These are phyloP conservation scores for Mycena vitilis DNA, from an alignment of 768 basidiomycete species.

Conservation along the genomic window DNA sequence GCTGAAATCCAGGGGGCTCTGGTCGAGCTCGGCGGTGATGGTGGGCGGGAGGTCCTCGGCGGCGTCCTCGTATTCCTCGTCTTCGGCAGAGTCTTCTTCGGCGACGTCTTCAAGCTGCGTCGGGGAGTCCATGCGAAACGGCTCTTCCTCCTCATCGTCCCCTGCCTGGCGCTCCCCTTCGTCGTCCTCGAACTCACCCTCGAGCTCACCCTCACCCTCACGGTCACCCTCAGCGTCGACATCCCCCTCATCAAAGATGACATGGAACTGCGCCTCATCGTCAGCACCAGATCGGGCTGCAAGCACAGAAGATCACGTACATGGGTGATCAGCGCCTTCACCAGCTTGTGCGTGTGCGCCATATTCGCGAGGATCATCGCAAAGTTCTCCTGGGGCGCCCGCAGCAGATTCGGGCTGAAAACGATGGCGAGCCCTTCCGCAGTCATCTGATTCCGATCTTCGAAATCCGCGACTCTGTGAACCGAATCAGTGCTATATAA, in stretches of 20 bases:
- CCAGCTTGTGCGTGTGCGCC: conserved; percentile 80
- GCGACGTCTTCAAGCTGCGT: conserved; percentile 33
- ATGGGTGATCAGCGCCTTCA: conserved; percentile 80
- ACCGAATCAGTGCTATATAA: neutral
- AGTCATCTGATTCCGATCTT: conserved; percentile 92
- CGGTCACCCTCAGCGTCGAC: conserved; percentile 75
- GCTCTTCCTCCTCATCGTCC: conserved; percentile 50
- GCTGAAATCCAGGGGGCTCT: conserved; percentile 33
- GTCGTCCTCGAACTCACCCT: conserved; percentile 47
- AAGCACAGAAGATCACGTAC: conserved; percentile 55
- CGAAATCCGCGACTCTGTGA: conserved; percentile 84
- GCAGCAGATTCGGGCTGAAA: conserved; percentile 84
- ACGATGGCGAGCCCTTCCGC: conserved; percentile 87
- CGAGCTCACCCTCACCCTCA: conserved; percentile 70
- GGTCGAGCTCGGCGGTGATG: conserved; percentile 28
- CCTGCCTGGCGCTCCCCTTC: conserved; percentile 45
- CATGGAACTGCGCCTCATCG: conserved; percentile 57
- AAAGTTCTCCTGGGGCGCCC: conserved; percentile 84
- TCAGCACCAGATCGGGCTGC: conserved; percentile 21
- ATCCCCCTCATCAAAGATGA: conserved; percentile 80
- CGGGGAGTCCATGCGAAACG: conserved; percentile 23
- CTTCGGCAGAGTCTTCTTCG: conserved; percentile 25
- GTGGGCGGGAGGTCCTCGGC: conserved; percentile 26
- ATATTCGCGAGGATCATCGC: conserved; percentile 83
- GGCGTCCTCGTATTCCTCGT: neutral